These are phyloP conservation scores for Penicillium paradoxum DNA, from an alignment of 495 filamentous ascomycete genomes.

Conservation along the genomic window DNA sequence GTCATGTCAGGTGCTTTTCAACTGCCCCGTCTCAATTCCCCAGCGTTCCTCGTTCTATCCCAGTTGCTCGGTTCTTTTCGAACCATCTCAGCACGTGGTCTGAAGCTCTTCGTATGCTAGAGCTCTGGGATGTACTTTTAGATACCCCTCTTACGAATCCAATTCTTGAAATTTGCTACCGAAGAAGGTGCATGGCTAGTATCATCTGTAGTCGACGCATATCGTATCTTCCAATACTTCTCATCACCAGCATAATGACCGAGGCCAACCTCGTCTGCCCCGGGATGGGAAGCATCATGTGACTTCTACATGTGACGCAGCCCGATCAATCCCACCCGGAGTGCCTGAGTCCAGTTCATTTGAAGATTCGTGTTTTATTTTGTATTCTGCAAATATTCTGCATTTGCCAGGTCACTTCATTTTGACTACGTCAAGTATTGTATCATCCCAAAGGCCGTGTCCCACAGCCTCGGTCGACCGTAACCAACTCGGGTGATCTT, in stretches of 20 bases:
- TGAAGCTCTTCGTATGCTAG: conserved; percentile 4
- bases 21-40: too few species aligned
- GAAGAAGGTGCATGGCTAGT: not conserved
- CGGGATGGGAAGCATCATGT: conserved; percentile 2
- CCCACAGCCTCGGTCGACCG: too few species aligned
- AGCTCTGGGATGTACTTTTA: conserved; percentile 22
- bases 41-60: not conserved
- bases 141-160: conserved; percentile 21
- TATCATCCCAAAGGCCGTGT: not conserved
- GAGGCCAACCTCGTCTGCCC: not conserved
- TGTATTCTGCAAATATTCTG: not conserved
- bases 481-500: not conserved
- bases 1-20: not conserved
- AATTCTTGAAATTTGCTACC: not conserved
- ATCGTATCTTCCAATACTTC: not conserved
- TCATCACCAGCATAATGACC: not conserved
- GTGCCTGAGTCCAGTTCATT: conserved; percentile 1
- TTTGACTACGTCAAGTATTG: not conserved
- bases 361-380: not conserved
- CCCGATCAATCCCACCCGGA: not conserved
- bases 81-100: conserved; percentile 5
- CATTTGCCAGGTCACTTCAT: not conserved
- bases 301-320: conserved; percentile 10
- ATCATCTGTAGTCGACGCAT: not conserved
- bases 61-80: conserved; percentile 3